Evolutionary conservation across 306 rosid genomes (phyloP).

Genomic region (Quillaja saponaria): DNA sequence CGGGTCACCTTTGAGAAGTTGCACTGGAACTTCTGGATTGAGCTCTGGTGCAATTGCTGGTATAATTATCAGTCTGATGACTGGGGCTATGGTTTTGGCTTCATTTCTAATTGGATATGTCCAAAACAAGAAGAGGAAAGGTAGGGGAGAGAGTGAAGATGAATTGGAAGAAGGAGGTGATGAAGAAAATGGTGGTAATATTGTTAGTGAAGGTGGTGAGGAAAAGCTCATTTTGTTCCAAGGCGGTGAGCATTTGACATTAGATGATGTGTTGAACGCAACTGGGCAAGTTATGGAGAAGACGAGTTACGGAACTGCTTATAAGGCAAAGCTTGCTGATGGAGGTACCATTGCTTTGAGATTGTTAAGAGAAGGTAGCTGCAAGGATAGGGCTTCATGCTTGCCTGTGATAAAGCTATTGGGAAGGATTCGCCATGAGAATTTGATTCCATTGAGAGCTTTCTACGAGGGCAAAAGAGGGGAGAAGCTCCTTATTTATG

Average conservation of each 20-base stretch:
- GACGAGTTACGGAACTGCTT: conserved; percentile 90
- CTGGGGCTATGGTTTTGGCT: conserved; percentile 87
- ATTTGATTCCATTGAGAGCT: conserved; percentile 92
- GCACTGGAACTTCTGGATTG: conserved; percentile 54
- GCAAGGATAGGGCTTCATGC: conserved; percentile 79
- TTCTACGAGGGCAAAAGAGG: conserved; percentile 97
- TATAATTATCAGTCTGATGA: conserved; percentile 81
- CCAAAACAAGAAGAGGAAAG: conserved; percentile 83
- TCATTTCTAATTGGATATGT: conserved; percentile 80
- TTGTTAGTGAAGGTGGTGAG: conserved; percentile 52
- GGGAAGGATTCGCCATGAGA: conserved; percentile 90
- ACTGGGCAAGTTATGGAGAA: conserved; percentile 98
- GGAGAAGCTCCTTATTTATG: conserved; percentile 93
- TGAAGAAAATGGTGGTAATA: conserved; percentile 41
- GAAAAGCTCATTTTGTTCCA: conserved; percentile 90
- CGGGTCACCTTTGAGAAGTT: conserved; percentile 79
- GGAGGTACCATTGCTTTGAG: conserved; percentile 89
- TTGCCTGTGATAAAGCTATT: conserved; percentile 73
- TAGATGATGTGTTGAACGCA: conserved; percentile 95
- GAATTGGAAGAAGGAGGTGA: conserved; percentile 80
- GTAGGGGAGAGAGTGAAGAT: conserved; percentile 71
- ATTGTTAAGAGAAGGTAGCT: conserved; percentile 87
- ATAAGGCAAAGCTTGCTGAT: conserved; percentile 95
- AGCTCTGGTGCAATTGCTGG: conserved; percentile 97
- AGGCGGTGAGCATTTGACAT: conserved; percentile 90